Base-by-base conservation (phyloP, 2,329 filamentous ascomycete genomes). In the Claviceps sp. region DNA sequence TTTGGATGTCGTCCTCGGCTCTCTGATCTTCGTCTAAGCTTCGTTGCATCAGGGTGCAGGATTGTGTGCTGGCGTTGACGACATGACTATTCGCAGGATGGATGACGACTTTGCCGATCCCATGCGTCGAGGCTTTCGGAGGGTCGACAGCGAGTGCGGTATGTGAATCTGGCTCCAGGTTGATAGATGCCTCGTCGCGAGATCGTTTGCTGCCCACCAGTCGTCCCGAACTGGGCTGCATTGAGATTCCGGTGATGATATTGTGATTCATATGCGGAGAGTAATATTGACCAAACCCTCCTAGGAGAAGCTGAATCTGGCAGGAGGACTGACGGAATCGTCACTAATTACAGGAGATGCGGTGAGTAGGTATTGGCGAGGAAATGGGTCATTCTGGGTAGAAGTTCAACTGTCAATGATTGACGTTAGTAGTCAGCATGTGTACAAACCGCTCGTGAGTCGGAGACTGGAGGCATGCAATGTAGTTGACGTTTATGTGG, bases 1-100 rank as follows among this genome's bases (percentile, higher is more conserved):
- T 42, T 13, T 47, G 50, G 16, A 5, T 1, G 4, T 47, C 43
- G 20, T 46, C 22, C 34, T 34, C n/a, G 5, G 14, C 16, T 47
- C 70, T 70, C 54, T 77, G 72, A 53, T 81, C 72, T 45, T 69
- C 66, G 47, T 77, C 74, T 41, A 72, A 72, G 64, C 79, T 78
- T 66, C 86, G 82, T 66, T 88, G 84, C 53, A 82, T 71, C 84
- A 82, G 86, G 44, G 81, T 86, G 56, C 83, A 83, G 30, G 82
- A 85, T 64, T 87, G 84, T 58, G 74, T 86, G 62, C 76, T 76
- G 52, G 63, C 62, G 54, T 82, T 76, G 56, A 78, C 70, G 57
- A 77, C 69, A 59, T 81, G 84, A 60, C 75, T 73, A 18, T 65
- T 65, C 51, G 72, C 74, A 51, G 81, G 78, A 63, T 85, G 86